These are phyloP conservation scores for Apodospora peruviana DNA, from an alignment of 495 filamentous ascomycete genomes.

Conservation along the genomic window DNA sequence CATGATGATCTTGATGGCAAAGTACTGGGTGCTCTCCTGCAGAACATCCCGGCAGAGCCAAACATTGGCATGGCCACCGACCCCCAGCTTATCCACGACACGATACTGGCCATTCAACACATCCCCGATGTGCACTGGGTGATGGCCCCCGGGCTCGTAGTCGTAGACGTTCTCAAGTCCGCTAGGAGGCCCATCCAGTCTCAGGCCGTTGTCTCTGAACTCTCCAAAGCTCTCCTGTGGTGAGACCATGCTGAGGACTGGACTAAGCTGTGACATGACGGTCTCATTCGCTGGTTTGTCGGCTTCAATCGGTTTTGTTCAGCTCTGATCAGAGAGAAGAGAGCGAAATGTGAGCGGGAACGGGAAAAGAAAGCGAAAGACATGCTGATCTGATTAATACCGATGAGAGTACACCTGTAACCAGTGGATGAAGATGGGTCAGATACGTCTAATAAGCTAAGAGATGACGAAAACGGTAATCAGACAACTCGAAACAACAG, in stretches of 20 bases:
- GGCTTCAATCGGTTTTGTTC: too few relatives aligned
- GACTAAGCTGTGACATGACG: conserved; percentile 1
- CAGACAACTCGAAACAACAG: conserved; percentile 3
- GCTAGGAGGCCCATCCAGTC: neutral
- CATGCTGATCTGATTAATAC: neutral
- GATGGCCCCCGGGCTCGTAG: conserved; percentile 29
- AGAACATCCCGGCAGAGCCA: conserved; percentile 29
- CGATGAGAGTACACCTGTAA: too few relatives aligned
- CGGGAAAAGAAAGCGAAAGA: neutral
- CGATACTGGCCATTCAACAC: conserved; percentile 27
- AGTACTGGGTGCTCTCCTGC: conserved; percentile 11
- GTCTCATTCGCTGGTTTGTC: too few relatives aligned
- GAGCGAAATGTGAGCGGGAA: neutral
- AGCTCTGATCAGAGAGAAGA: too few relatives aligned
- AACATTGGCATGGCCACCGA: conserved; percentile 28
- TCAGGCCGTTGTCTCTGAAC: conserved; percentile 6
- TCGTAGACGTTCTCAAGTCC: conserved; percentile 22
- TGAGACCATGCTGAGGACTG: neutral
- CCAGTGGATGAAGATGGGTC: too few relatives aligned
- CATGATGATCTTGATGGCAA: conserved; percentile 28
- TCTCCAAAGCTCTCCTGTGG: conserved; percentile 6
- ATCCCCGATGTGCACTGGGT: conserved; percentile 36
- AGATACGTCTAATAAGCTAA: neutral
- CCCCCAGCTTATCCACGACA: conserved; percentile 38
- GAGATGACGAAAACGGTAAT: conserved; percentile 6